phyloP scores from a whole-genome alignment of 2,329 filamentous ascomycete species.

The Claviceps lovelessii region DNA sequence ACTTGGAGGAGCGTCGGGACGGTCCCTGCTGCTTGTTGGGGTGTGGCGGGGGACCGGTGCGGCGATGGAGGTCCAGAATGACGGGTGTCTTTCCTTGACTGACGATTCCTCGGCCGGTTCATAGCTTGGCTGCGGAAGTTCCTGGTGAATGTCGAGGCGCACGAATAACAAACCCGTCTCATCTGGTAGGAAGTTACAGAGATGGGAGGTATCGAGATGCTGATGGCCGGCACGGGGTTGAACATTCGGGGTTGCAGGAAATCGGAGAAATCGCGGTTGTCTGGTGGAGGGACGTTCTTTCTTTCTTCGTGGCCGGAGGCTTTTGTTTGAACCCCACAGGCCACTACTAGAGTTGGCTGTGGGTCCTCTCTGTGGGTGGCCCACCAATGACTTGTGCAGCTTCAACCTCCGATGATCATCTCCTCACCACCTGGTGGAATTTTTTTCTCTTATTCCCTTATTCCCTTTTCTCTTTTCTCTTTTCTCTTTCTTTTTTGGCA shows the following conservation, averaged over 20 bases:
- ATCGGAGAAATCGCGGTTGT: background rate
- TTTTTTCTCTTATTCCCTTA: too few relatives aligned
- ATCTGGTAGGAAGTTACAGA: background rate
- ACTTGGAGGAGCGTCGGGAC: slow-evolving; percentile 40
- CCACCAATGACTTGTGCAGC: background rate
- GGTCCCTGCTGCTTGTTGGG: slow-evolving; percentile 21
- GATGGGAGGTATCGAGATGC: background rate
- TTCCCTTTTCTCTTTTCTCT: too few relatives aligned
- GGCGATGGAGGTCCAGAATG: slow-evolving; percentile 4
- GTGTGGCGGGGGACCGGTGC: slow-evolving; percentile 15
- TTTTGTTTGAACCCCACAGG: background rate
- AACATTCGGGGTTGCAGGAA: background rate
- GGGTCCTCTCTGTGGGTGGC: background rate
- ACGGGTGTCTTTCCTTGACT: slow-evolving; percentile 11
- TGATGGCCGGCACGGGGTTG: background rate
- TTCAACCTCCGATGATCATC: background rate
- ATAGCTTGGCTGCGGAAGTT: slow-evolving; percentile 23
- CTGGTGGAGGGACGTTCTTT: background rate
- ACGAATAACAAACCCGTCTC: background rate
- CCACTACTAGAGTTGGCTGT: background rate
- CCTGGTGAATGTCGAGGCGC: too few relatives aligned
- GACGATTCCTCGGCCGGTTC: slow-evolving; percentile 20
- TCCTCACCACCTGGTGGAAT: too few relatives aligned
- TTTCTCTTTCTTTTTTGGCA: background rate
- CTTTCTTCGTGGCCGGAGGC: background rate